These are phyloP conservation scores for Gorgonomyces haynaldii DNA, from an alignment of 192 early-diverging fungal species.

Conservation along the genomic window DNA sequence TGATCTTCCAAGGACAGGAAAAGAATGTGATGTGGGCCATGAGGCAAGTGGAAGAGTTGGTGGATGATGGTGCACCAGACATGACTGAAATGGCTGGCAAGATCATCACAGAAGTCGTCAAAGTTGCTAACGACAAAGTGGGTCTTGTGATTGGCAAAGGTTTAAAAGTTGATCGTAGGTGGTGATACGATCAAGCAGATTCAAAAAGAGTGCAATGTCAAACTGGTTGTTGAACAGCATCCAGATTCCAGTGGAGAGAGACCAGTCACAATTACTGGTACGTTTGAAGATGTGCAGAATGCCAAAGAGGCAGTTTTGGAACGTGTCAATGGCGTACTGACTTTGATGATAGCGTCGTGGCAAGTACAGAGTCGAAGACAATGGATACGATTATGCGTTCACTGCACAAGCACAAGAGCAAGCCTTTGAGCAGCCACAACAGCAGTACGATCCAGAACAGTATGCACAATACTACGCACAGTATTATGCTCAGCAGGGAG, in stretches of 20 bases:
- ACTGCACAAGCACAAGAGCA: background rate
- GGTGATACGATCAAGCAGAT: constrained; percentile 72
- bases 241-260: constrained; percentile 20
- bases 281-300: constrained; percentile 20
- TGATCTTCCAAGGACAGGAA: too few relatives aligned
- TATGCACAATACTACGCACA: constrained; percentile 5
- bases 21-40: background rate
- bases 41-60: constrained; percentile 28
- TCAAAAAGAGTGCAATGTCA: constrained; percentile 60
- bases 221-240: constrained; percentile 53
- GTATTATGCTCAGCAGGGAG: constrained; percentile 4
- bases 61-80: constrained; percentile 24
- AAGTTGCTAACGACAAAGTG: constrained; percentile 17
- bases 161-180: constrained; percentile 6
- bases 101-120: constrained; percentile 2
- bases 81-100: constrained; percentile 9
- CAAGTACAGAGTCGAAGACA: background rate
- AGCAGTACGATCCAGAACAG: constrained; percentile 1
- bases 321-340: constrained; percentile 2
- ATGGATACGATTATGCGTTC: background rate
- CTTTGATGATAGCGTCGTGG: background rate
- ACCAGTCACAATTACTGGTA: constrained; percentile 30
- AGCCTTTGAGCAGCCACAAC: background rate
- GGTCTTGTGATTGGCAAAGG: constrained; percentile 64
- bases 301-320: constrained; percentile 31